These are phyloP conservation scores for Chytriomyces sp. DNA, from an alignment of 192 early-diverging fungal genomes.

Conservation along the genomic window DNA sequence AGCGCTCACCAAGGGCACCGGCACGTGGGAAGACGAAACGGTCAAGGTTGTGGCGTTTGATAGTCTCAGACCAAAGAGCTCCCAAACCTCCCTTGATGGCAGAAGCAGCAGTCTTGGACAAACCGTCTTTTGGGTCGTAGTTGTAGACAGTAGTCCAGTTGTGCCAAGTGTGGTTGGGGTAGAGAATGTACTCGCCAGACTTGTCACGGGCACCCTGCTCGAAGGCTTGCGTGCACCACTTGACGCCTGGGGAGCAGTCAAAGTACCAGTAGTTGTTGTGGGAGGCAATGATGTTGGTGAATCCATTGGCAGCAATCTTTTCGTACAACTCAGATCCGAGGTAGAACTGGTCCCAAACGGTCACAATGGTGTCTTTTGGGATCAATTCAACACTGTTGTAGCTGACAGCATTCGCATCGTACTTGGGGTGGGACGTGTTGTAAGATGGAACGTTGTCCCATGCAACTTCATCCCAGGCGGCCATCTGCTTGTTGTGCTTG, in stretches of 20 bases:
- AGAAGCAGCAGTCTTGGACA: neutral
- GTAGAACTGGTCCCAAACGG: neutral
- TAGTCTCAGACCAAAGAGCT: constrained; percentile 37
- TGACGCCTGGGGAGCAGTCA: constrained; percentile 25
- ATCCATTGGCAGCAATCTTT: neutral
- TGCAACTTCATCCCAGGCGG: constrained; percentile 22
- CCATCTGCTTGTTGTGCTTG: constrained; percentile 8
- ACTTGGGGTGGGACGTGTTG: too few species aligned
- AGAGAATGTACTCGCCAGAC: neutral
- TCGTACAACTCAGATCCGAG: neutral
- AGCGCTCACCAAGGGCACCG: constrained; percentile 13
- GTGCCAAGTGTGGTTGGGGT: constrained; percentile 17
- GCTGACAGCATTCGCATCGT: too few species aligned
- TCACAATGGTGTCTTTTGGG: neutral
- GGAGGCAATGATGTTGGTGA: constrained; percentile 3
- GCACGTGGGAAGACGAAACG: constrained; percentile 24
- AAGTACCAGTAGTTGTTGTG: constrained; percentile 18
- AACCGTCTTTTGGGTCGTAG: constrained; percentile 8
- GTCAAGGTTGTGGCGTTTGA: constrained; percentile 30
- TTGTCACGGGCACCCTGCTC: neutral
- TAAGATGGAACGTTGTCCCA: neutral
- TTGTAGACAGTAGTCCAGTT: constrained; percentile 5
- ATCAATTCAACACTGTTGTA: constrained; percentile 1
- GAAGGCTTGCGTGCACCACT: neutral
- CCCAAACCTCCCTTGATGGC: constrained; percentile 36